phyloP scores from a whole-genome alignment of 768 basidiomycete species.

The Amanita phalloides region DNA sequence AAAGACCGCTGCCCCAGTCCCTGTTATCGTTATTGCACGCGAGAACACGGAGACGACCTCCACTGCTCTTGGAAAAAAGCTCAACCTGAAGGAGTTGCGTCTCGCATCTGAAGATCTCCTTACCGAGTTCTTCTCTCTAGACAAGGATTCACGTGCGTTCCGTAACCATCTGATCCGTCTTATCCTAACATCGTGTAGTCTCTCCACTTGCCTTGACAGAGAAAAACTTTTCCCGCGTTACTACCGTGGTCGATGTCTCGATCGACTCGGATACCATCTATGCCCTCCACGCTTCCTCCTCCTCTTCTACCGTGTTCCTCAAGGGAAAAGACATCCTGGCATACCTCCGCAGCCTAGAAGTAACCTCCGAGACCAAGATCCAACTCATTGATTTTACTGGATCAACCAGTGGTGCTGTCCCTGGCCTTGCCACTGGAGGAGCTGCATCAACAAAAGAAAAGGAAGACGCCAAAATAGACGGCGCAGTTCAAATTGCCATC shows the following conservation, averaged over 20 bases:
- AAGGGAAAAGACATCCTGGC: conserved; percentile 64
- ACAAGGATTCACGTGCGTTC: conserved; percentile 80
- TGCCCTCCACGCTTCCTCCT: conserved; percentile 69
- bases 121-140: conserved; percentile 70
- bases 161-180: background rate
- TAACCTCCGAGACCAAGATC: conserved; percentile 52
- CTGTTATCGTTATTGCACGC: conserved; percentile 78
- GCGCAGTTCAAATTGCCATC: conserved; percentile 85
- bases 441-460: conserved; percentile 40
- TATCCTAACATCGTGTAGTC: conserved; percentile 34
- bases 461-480: conserved; percentile 75
- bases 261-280: conserved; percentile 53
- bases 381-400: conserved; percentile 66
- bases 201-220: conserved; percentile 68
- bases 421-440: conserved; percentile 10
- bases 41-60: conserved; percentile 82
- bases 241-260: conserved; percentile 69
- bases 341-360: conserved; percentile 67
- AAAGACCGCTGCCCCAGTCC: conserved; percentile 76
- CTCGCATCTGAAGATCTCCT: conserved; percentile 81
- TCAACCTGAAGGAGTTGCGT: conserved; percentile 80
- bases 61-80: conserved; percentile 63
- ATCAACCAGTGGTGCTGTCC: conserved; percentile 32
- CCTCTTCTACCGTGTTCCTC: conserved; percentile 65
- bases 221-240: conserved; percentile 55